These are phyloP conservation scores for Blastomyces percursus DNA, from an alignment of 2,329 filamentous ascomycete genomes.

Conservation along the genomic window DNA sequence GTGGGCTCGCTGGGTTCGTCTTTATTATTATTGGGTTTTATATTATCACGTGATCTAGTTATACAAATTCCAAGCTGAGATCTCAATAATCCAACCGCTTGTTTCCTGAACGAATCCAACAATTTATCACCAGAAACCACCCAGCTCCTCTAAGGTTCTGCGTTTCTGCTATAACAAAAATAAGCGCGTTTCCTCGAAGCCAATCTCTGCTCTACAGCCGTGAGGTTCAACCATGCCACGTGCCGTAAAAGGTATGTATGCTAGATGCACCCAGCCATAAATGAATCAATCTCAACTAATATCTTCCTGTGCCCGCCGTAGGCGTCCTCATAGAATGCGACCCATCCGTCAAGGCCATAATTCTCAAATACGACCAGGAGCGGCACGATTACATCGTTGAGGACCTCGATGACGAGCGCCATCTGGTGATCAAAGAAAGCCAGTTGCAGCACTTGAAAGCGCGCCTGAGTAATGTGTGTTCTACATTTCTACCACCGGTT, in stretches of 20 bases:
- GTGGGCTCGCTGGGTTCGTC: no score
- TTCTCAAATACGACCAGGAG: slow-evolving; percentile 39
- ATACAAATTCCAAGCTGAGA: no score
- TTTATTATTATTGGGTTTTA: no score
- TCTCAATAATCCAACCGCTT: no score
- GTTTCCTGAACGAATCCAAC: no score
- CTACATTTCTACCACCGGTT: neutral
- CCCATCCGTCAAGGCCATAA: slow-evolving; percentile 40
- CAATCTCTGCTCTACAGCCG: neutral
- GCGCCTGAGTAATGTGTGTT: slow-evolving; percentile 31
- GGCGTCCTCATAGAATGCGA: slow-evolving; percentile 40
- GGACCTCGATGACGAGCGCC: slow-evolving; percentile 37
- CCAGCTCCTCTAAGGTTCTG: neutral
- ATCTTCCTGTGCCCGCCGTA: slow-evolving; percentile 12
- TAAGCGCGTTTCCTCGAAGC: neutral
- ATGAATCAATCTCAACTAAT: neutral
- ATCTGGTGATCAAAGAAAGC: slow-evolving; percentile 38
- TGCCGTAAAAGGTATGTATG: slow-evolving; percentile 29
- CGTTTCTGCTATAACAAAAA: neutral
- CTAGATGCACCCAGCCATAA: no score
- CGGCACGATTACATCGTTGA: slow-evolving; percentile 39
- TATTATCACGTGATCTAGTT: no score
- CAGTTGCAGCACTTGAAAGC: slow-evolving; percentile 34
- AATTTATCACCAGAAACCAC: no score
- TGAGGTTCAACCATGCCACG: slow-evolving; percentile 25